These are phyloP conservation scores for Curvularia verruculosa DNA, from an alignment of 2,329 filamentous ascomycete species.

Conservation along the genomic window DNA sequence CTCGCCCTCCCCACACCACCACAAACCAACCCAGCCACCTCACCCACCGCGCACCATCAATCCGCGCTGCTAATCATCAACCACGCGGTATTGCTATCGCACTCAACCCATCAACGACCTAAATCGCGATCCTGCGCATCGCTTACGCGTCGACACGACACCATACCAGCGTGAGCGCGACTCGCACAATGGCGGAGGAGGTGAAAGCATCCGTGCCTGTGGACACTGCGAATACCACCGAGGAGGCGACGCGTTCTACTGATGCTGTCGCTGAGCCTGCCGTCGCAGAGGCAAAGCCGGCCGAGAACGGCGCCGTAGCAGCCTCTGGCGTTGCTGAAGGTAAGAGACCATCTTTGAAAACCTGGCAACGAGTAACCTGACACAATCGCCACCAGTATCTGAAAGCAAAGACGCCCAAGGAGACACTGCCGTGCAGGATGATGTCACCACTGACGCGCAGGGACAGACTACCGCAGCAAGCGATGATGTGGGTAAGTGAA, in stretches of 20 bases:
- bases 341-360: slow-evolving; percentile 23
- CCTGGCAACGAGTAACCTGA: slow-evolving; percentile 22
- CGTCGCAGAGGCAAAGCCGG: slow-evolving; percentile 38
- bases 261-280: slow-evolving; percentile 36
- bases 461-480: slow-evolving; percentile 27
- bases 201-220: slow-evolving; percentile 33
- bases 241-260: slow-evolving; percentile 40
- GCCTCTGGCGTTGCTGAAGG: slow-evolving; percentile 39
- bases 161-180: slow-evolving; percentile 43
- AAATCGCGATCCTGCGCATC: slow-evolving; percentile 40
- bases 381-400: slow-evolving; percentile 25
- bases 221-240: slow-evolving; percentile 37
- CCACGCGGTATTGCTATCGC: slow-evolving; percentile 34
- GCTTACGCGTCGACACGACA: slow-evolving; percentile 45
- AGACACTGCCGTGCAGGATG: slow-evolving; percentile 25
- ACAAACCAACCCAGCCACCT: slow-evolving; percentile 40
- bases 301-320: slow-evolving; percentile 37
- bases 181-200: slow-evolving; percentile 47
- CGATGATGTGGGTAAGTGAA: slow-evolving; percentile 36
- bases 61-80: slow-evolving; percentile 40
- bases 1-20: slow-evolving; percentile 37
- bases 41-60: slow-evolving; percentile 47
- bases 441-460: slow-evolving; percentile 35
- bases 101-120: slow-evolving; percentile 29
- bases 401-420: slow-evolving; percentile 27